Evolutionary conservation across 208 protist genomes (phyloP), one percentile per base, ranked within the genome.

Genomic region (Trichomonas gallinae): DNA sequence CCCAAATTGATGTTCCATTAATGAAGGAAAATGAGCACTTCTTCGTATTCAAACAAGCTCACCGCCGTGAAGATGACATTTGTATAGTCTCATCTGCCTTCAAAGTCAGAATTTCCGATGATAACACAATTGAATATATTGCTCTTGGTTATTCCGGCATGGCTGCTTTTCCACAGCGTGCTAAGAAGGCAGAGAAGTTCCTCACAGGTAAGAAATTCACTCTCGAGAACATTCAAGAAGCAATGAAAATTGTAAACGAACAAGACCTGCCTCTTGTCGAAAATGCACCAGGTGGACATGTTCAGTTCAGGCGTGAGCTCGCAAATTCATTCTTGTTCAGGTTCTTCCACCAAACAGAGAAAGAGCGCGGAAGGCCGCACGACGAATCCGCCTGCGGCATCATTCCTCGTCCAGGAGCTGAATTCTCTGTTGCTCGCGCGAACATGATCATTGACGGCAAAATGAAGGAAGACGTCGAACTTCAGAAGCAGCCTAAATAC

Each of bases 11-110:
- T 58, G 51, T 97, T 46, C 96, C 89, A 63, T 49, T 96, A 36
- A 97, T 97, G 21, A 97, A 96, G 26, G 97, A 96, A 17, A n/a
- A 45, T 11, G 89, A 98, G 83, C 98, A 97, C 88, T 48, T 98
- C 26, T 46, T 97, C 45, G 96, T 97, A 31, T 98, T 97, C 96
- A 98, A 98, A 96, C 98, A 98, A 96, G 96, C 98, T 0, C 96
- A 97, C 63, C 96, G 98, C 0, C 97, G 97, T 83, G 98, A 98
- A 26, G 98, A 98, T 97, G 98, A 98, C 97, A 98, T 98, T 97
- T 98, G 98, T 31, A 98, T 98, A 49, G 98, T 98, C 21, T 98
- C 97, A 63, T 96, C 96, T 63, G 96, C 96, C 13, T 97, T 98
- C 89, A 96, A 96, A 63, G 48, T 96, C 31, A 83, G 48, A 31